Conservation (phyloP, 768 basidiomycete genomes). For the Arthromyces matolae region DNA sequence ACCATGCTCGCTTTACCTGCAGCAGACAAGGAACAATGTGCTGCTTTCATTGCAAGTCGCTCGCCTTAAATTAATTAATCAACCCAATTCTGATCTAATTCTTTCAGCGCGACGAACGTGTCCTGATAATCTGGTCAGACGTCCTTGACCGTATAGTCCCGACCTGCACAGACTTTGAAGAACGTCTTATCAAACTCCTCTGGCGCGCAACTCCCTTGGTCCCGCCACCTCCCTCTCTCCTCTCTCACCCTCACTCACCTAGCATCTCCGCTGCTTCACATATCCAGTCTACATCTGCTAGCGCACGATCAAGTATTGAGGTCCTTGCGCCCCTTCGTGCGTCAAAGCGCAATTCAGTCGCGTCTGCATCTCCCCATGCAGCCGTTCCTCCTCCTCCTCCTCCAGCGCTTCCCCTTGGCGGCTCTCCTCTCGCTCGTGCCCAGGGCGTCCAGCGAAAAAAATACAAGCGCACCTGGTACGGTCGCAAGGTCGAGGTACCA, state of each 20-base stretch:
- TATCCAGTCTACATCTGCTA: constrained; percentile 20
- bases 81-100: neutral
- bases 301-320: constrained; percentile 13
- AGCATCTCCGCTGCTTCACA: constrained; percentile 21
- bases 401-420: neutral
- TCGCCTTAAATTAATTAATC: neutral
- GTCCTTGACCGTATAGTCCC: constrained; percentile 76
- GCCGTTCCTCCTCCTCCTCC: too few relatives aligned
- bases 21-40: constrained; percentile 83
- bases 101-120: constrained; percentile 72
- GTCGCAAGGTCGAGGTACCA: constrained; percentile 43
- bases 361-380: too few relatives aligned
- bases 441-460: neutral
- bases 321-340: neutral
- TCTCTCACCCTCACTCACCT: constrained; percentile 12
- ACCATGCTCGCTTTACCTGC: constrained; percentile 73
- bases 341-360: constrained; percentile 5
- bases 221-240: constrained; percentile 26
- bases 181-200: constrained; percentile 75
- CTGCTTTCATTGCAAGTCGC: constrained; percentile 75
- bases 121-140: constrained; percentile 83
- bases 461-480: constrained; percentile 57
- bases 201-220: constrained; percentile 53
- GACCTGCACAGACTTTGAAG: constrained; percentile 67
- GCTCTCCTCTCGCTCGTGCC: neutral